Percentiles rank a stretch among this genome's conserved stretches.
Conservation (phyloP, 2,329 filamentous ascomycete genomes). For the Parasarocladium wereldwijsianum region DNA sequence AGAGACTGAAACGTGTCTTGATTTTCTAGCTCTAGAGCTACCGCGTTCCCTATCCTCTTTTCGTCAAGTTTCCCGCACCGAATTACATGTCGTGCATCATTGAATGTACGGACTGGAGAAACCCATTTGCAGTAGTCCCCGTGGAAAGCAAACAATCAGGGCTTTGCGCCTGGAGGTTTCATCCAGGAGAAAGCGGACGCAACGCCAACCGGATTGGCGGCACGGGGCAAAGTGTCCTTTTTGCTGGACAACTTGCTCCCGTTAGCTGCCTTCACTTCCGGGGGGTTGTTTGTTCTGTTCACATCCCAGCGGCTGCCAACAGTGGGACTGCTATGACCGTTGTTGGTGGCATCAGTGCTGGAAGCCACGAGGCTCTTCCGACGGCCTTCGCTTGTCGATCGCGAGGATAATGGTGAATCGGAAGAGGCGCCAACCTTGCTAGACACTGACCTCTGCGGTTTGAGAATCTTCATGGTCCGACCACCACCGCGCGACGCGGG, state of each 20-base stretch:
- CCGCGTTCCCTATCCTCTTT: too few relatives aligned
- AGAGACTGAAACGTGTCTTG: too few relatives aligned
- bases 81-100: too few relatives aligned
- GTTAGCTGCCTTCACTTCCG: conserved; percentile 20
- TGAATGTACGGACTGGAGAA: too few relatives aligned
- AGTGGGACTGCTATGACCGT: conserved; percentile 13
- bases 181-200: conserved; percentile 92
- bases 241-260: conserved; percentile 22
- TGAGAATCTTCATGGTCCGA: conserved; percentile 80
- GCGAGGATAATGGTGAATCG: conserved; percentile 31
- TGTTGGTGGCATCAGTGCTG: conserved; percentile 14
- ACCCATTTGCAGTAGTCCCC: too few relatives aligned
- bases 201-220: conserved; percentile 76
- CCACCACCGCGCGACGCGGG: conserved; percentile 40
- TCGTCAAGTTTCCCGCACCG: too few relatives aligned
- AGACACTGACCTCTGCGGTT: conserved; percentile 54
- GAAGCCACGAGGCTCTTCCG: conserved; percentile 41
- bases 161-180: conserved; percentile 36
- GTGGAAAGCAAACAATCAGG: too few relatives aligned
- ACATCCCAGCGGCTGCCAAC: conserved; percentile 33
- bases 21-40: too few relatives aligned
- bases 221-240: conserved; percentile 31
- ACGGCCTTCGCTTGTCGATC: conserved; percentile 31
- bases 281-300: conserved; percentile 33
- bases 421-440: conserved; percentile 35